phyloP scores from a whole-genome alignment of 2,329 filamentous ascomycete genomes.

The Dactylellina parvicollis region DNA sequence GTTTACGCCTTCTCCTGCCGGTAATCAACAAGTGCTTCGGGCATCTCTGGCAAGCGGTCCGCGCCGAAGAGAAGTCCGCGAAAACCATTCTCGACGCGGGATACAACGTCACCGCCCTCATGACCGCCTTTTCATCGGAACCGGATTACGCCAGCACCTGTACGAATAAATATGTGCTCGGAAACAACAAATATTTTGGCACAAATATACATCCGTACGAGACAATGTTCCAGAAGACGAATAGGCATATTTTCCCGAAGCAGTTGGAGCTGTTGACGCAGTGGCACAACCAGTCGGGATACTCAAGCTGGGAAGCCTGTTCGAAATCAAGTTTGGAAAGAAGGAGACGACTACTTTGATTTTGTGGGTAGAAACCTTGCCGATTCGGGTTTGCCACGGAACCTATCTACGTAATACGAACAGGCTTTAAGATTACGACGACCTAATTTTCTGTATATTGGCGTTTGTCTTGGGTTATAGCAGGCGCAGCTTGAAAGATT shows the following conservation, averaged over 20 bases:
- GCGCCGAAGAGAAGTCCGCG: constrained; percentile 31
- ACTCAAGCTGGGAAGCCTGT: constrained; percentile 42
- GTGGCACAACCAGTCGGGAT: constrained; percentile 24
- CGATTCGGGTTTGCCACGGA: no score
- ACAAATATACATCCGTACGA: constrained; percentile 39
- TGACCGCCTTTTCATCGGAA: constrained; percentile 25
- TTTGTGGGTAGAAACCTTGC: no score
- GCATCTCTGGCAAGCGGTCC: constrained; percentile 3
- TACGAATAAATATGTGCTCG: constrained; percentile 9
- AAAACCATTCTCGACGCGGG: constrained; percentile 3
- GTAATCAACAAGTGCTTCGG: constrained; percentile 13
- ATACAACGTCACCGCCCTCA: constrained; percentile 25
- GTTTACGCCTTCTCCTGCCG: constrained; percentile 61
- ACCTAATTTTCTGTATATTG: no score
- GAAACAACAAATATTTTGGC: constrained; percentile 15
- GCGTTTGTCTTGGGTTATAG: no score
- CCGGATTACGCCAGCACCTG: constrained; percentile 24
- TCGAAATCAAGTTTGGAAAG: constrained; percentile 1
- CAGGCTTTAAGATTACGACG: no score
- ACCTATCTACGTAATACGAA: no score
- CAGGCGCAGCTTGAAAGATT: no score
- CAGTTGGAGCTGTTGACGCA: constrained; percentile 17
- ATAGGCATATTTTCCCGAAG: constrained; percentile 6
- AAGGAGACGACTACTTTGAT: no score
- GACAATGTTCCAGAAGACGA: constrained; percentile 42